Percentiles rank a stretch among this genome's conserved stretches.
Evolutionary conservation across 305 asterid genomes (phyloP).

Genomic region (Rubia balearica): DNA sequence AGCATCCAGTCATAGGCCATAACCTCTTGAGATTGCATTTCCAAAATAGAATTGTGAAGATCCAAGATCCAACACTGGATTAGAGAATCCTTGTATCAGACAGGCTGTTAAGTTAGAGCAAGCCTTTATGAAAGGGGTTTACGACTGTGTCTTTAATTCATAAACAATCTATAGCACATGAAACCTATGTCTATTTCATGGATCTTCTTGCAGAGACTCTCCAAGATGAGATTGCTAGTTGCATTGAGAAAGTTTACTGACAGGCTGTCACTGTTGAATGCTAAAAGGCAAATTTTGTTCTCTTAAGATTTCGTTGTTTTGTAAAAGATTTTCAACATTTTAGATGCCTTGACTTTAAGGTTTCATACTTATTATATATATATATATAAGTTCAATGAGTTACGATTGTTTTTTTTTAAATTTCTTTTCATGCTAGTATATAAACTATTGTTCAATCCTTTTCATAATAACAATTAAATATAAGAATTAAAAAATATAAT

Average conservation of each 20-base stretch:
- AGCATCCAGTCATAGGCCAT: conserved; percentile 84
- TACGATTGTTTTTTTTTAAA: no score
- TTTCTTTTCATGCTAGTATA: no score
- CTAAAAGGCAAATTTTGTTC: conserved; percentile 54
- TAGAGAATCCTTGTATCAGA: conserved; percentile 83
- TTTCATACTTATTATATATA: no score
- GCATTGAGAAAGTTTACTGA: conserved; percentile 92
- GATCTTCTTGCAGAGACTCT: conserved; percentile 56
- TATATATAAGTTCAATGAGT: no score
- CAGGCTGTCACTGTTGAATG: conserved; percentile 58
- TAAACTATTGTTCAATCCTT: no score
- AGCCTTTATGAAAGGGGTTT: conserved; percentile 99
- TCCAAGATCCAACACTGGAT: conserved; percentile 72
- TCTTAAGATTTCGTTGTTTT: conserved; percentile 37
- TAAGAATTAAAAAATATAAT: no score
- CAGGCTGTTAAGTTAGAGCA: conserved; percentile 96
- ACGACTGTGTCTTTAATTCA: conserved; percentile 82
- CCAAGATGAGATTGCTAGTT: conserved; percentile 98
- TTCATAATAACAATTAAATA: no score
- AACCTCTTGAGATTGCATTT: conserved; percentile 95
- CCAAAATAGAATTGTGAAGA: conserved; percentile 92
- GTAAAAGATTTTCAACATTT: no score
- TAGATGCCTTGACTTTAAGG: no score
- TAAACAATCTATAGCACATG: conserved; percentile 85
- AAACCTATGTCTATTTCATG: conserved; percentile 44